Conservation (phyloP, 768 basidiomycete genomes). For the Mycena amicta region DNA sequence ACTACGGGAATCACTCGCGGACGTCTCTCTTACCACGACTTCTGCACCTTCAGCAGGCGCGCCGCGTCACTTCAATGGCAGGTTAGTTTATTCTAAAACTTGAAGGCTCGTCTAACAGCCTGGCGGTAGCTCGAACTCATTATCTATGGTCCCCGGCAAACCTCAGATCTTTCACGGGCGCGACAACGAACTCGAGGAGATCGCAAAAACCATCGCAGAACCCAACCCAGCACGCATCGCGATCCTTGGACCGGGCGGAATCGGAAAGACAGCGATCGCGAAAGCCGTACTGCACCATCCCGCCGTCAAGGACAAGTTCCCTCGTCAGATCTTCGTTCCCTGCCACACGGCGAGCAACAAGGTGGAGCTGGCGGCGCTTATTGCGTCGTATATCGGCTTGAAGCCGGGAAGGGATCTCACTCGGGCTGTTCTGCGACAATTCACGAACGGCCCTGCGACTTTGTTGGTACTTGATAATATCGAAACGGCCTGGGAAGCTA, state of each 20-base stretch:
- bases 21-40: no score
- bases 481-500: background rate
- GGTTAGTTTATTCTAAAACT: no score
- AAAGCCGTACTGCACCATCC: background rate
- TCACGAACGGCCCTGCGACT: background rate
- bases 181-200: background rate
- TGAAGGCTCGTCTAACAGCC: no score
- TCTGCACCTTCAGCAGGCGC: no score
- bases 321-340: background rate
- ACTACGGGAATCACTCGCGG: no score
- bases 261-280: background rate
- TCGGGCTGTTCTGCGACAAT: background rate
- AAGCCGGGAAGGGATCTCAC: background rate
- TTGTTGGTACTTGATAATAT: slow-evolving; percentile 1
- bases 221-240: background rate
- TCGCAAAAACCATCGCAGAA: background rate
- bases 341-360: background rate
- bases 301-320: background rate
- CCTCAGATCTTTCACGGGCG: background rate
- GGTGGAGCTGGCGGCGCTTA: background rate
- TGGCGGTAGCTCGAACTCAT: no score
- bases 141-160: background rate
- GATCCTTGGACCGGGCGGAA: background rate
- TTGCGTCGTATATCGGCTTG: background rate
- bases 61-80: no score